These are phyloP conservation scores for Diplodia intermedia DNA, from an alignment of 2,329 filamentous ascomycete species.

Conservation along the genomic window DNA sequence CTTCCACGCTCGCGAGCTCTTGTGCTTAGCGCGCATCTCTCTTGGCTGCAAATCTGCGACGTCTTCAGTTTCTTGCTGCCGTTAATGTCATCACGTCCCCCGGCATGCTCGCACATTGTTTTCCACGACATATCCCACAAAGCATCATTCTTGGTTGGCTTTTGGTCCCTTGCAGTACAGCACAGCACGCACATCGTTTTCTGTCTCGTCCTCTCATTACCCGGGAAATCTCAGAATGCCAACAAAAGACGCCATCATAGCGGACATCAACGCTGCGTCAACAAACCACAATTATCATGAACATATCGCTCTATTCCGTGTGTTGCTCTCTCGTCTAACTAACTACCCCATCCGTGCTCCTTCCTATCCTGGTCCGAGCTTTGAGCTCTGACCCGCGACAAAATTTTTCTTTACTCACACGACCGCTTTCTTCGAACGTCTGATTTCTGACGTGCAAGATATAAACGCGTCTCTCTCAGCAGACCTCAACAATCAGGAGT, in stretches of 20 bases:
- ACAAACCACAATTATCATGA: not conserved
- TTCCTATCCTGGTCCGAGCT: not conserved
- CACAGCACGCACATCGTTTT: not conserved
- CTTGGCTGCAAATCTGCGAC: not conserved
- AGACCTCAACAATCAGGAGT: not conserved
- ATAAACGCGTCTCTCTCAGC: not conserved
- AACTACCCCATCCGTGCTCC: conserved; percentile 25
- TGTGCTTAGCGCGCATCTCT: conserved; percentile 13
- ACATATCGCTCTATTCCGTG: conserved; percentile 1
- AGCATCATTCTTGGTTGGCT: conserved; percentile 12
- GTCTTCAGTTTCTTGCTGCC: conserved; percentile 9
- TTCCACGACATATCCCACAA: conserved; percentile 10
- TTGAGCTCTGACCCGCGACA: not conserved
- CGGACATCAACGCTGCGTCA: not conserved
- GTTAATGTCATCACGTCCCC: not conserved
- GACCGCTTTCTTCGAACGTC: not conserved
- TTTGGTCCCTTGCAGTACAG: not conserved
- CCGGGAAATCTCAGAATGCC: not conserved
- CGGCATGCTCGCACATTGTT: conserved; percentile 5
- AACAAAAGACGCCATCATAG: not conserved
- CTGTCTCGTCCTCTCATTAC: conserved; percentile 8
- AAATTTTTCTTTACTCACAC: not conserved
- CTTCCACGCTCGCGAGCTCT: conserved; percentile 24
- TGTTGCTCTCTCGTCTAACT: conserved; percentile 1
- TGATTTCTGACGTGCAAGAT: not conserved